These are phyloP conservation scores for Dothideomycetes sp. DNA, from an alignment of 2,329 filamentous ascomycete genomes.

Conservation along the genomic window DNA sequence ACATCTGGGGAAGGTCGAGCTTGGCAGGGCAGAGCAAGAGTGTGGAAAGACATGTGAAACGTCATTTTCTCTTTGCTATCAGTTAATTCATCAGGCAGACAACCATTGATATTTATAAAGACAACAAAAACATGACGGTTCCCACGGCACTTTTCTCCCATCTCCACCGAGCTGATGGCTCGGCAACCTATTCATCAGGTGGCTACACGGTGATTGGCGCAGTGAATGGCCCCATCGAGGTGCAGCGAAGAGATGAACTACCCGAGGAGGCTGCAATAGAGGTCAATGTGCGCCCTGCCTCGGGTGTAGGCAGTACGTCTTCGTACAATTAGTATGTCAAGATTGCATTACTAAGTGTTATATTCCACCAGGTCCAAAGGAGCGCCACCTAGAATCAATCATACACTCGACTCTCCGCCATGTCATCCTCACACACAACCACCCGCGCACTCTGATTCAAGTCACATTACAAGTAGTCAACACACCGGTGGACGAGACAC, in stretches of 20 bases:
- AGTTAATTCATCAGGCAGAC: no score
- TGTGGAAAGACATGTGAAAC: not conserved
- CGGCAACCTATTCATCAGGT: constrained; percentile 61
- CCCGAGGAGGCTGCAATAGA: constrained; percentile 86
- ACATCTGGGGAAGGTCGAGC: not conserved
- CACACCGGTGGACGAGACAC: constrained; percentile 55
- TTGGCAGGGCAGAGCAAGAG: no score
- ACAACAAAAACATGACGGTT: constrained; percentile 6
- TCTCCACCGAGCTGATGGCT: constrained; percentile 66
- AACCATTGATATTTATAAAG: no score
- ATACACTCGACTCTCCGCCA: constrained; percentile 62
- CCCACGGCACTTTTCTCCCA: constrained; percentile 14
- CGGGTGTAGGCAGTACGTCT: constrained; percentile 64
- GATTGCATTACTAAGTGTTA: not conserved
- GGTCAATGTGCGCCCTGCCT: constrained; percentile 76
- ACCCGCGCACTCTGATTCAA: constrained; percentile 69
- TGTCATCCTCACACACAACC: constrained; percentile 62
- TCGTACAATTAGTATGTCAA: not conserved
- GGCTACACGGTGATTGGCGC: constrained; percentile 75
- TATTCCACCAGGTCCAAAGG: constrained; percentile 26
- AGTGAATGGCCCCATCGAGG: constrained; percentile 89
- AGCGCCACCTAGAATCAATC: constrained; percentile 68
- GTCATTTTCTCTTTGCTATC: not conserved
- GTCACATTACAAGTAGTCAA: constrained; percentile 67
- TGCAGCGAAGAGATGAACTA: constrained; percentile 76